These are phyloP conservation scores for Colletotrichum tofieldiae DNA, from an alignment of 2,329 filamentous ascomycete genomes.

Conservation along the genomic window DNA sequence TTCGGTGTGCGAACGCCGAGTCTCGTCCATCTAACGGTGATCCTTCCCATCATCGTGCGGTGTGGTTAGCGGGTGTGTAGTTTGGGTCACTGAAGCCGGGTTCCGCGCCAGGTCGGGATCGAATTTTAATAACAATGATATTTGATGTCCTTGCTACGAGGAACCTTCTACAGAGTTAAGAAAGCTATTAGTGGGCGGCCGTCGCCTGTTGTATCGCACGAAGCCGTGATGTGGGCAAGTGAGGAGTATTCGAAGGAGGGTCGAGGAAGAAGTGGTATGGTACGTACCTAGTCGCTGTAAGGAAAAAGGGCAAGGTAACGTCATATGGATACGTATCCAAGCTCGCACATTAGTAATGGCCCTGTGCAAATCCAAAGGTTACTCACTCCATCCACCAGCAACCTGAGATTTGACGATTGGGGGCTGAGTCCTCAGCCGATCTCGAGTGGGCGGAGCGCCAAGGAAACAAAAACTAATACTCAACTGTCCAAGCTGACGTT, in stretches of 20 bases:
- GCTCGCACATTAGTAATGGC: neutral
- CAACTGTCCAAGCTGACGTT: neutral
- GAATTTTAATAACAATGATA: neutral
- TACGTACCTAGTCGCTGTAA: neutral
- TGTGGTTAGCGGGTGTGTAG: neutral
- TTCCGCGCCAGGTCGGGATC: neutral
- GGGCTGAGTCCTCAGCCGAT: neutral
- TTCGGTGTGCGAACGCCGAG: neutral
- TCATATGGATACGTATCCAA: slow-evolving; percentile 14
- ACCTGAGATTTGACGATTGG: neutral
- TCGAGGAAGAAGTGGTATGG: neutral
- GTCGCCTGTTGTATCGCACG: neutral
- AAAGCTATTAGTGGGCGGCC: neutral
- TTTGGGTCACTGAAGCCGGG: neutral
- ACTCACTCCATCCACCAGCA: neutral
- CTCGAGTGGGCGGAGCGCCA: slow-evolving; percentile 6
- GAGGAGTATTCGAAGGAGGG: neutral
- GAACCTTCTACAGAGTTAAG: neutral
- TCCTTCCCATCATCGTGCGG: neutral
- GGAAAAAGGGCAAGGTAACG: neutral
- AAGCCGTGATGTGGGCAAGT: neutral
- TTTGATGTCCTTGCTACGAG: neutral
- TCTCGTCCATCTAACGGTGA: neutral
- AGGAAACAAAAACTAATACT: neutral
- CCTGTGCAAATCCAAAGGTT: slow-evolving; percentile 15